Evolutionary conservation across 768 basidiomycete genomes (phyloP), one percentile per base, ranked within the genome.

Genomic region (Tulasnella sp.): DNA sequence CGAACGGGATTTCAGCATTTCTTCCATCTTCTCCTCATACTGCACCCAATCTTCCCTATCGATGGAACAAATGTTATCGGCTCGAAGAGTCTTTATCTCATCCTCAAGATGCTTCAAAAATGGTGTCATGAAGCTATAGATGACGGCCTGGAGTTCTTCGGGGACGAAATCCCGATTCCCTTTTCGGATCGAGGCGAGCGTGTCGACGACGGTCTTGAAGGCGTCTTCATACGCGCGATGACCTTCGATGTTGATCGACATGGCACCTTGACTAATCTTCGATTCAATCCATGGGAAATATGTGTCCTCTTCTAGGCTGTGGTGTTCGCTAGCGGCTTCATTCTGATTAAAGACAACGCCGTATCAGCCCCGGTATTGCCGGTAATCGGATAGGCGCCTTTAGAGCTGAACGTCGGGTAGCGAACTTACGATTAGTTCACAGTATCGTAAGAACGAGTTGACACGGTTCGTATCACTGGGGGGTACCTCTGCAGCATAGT

Each of bases 261-360:
- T 58, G 17, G 41, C 26, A 32, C 56, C 56, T 48, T 45, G 30
- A 29, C 56, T 45, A 17, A 58, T 19, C 42, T 58, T 58, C 13
- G n/a, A 23, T 58, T 58, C 56, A 3, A 58, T 42, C 27, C 44
- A 47, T 24, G 47, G 44, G 29, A 58, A 58, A 38, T 58, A 58
- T 13, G 26, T 26, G 13, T 52, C 47, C 26, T 58, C 56, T 29
- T 58, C 56, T 21, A 47, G 38, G 17, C n/a, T 30, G 19, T 58
- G 56, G 47, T 58, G 56, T 21, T 58, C 43, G 47, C 48, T 42
- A 30, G 48, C n/a, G 21, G 3, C 44, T 7, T 21, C 10, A 9
- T 24, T 58, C 56, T 58, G 10, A 56, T 42, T 17, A 2, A 4
- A 1, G 9, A 17, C 3, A 24, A n/a, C n/a, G n/a, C n/a, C n/a